Evolutionary conservation across 495 filamentous ascomycete species (phyloP).

Genomic region (Talaromyces ruber): DNA sequence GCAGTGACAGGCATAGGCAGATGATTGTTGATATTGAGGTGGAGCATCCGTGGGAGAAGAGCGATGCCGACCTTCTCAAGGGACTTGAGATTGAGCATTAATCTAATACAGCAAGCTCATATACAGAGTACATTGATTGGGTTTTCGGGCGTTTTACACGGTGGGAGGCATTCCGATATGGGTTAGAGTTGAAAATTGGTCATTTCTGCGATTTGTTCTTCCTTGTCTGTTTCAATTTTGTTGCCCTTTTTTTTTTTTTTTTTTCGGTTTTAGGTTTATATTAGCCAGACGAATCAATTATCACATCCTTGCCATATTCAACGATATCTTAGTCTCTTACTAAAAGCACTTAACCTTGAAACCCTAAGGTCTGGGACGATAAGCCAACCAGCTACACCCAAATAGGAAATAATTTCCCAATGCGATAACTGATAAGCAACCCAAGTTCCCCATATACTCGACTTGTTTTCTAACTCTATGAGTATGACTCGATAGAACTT

Average conservation of each 20-base stretch:
- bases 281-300: not conserved
- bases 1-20: constrained; percentile 6
- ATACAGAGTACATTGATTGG: not conserved
- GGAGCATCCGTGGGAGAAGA: not conserved
- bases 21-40: constrained; percentile 6
- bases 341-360: not conserved
- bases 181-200: not conserved
- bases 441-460: not conserved
- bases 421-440: not conserved
- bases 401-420: constrained; percentile 2
- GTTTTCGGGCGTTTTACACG: not conserved
- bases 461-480: not conserved
- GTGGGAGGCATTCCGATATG: not conserved
- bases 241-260: not conserved
- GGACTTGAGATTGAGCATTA: not conserved
- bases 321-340: not conserved
- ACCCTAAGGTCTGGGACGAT: not conserved
- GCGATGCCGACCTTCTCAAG: not conserved
- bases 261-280: no score
- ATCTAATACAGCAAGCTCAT: not conserved
- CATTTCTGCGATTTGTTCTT: not conserved
- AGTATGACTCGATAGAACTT: not conserved
- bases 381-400: not conserved
- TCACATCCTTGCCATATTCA: not conserved
- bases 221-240: not conserved